These are phyloP conservation scores for Xylaria sp. DNA, from an alignment of 2,329 filamentous ascomycete genomes.

Conservation along the genomic window DNA sequence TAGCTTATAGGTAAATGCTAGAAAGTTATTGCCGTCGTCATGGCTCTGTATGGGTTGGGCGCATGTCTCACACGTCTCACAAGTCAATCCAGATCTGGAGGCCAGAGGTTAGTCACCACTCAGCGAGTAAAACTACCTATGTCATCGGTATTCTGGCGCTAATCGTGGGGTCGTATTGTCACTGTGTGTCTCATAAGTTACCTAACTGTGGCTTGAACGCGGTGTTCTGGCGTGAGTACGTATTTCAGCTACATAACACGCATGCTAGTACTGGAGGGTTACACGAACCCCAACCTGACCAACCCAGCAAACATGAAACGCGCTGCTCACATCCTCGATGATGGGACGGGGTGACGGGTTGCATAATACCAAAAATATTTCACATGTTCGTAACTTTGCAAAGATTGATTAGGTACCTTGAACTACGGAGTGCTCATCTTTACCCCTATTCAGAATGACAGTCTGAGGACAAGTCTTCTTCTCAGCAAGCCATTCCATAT, in stretches of 20 bases:
- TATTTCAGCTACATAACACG: neutral
- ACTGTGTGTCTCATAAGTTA: too few species aligned
- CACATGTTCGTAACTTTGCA: neutral
- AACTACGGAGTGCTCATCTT: neutral
- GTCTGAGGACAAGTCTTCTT: neutral
- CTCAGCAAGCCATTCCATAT: neutral
- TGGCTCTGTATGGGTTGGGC: too few species aligned
- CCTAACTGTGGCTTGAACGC: too few species aligned
- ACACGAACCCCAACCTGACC: neutral
- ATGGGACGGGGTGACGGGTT: neutral
- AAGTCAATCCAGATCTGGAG: too few species aligned
- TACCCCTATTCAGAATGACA: neutral
- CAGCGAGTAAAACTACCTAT: too few species aligned
- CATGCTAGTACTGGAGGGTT: neutral
- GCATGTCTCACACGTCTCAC: too few species aligned
- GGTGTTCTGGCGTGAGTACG: too few species aligned
- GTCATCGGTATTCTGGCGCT: too few species aligned
- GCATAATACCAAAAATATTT: neutral
- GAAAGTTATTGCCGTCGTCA: too few species aligned
- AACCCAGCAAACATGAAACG: neutral
- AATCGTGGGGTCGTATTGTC: too few species aligned
- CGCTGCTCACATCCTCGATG: neutral
- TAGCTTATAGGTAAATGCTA: too few species aligned
- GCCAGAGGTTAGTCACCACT: too few species aligned
- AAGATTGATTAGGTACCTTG: neutral